phyloP scores from a whole-genome alignment of 345 rosid genomes.

The Eucalyptus sp. region DNA sequence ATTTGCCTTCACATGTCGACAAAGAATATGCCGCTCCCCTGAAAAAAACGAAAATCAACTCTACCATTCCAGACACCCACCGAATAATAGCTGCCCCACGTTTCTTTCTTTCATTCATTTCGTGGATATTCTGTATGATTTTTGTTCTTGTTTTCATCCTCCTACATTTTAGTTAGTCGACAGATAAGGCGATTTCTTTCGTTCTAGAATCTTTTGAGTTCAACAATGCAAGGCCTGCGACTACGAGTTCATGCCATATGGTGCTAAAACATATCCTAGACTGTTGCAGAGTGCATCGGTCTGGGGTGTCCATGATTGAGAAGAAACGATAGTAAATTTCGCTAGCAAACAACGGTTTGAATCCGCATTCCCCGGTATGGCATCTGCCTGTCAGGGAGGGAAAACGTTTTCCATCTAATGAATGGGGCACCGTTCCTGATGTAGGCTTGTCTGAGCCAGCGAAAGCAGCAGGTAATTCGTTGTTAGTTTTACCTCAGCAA shows the following conservation, averaged over 20 bases:
- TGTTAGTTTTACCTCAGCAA: neutral
- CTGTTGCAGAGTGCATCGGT: neutral
- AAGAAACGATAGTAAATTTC: neutral
- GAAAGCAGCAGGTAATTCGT: neutral
- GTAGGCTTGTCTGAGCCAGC: neutral
- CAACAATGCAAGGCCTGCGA: neutral
- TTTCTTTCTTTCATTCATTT: neutral
- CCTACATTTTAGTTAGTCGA: neutral
- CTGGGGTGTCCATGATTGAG: neutral
- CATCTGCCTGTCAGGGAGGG: neutral
- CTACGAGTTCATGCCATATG: neutral
- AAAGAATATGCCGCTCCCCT: neutral
- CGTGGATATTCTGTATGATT: neutral
- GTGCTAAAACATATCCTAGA: neutral
- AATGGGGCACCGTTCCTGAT: neutral
- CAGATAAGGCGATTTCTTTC: neutral
- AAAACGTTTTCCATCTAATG: neutral
- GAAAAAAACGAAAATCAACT: neutral
- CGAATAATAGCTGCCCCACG: neutral
- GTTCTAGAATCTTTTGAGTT: neutral
- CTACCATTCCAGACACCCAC: neutral
- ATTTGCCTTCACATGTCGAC: neutral
- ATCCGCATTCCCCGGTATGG: neutral
- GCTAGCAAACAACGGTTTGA: neutral
- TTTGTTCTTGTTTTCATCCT: neutral